phyloP scores from a whole-genome alignment of 441 rosid species.

The Flueggea neowawraea region DNA sequence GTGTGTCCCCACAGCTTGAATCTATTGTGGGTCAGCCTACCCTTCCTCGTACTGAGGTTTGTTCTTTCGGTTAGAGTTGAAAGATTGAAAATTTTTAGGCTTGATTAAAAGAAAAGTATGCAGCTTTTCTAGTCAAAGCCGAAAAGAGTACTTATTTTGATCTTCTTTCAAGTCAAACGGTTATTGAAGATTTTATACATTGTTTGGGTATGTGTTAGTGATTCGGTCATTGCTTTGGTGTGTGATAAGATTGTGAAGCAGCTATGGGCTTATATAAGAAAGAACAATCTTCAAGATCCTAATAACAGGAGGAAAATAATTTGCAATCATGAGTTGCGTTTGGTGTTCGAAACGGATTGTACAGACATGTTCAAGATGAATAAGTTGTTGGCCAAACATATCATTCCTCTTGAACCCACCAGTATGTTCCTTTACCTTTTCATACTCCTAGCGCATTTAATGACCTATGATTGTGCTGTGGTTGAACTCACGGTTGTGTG shows the following conservation, averaged over 20 bases:
- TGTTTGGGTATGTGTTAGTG: slow-evolving; percentile 6
- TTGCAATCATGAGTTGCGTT: slow-evolving; percentile 73
- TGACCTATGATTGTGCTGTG: not conserved
- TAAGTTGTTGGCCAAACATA: slow-evolving; percentile 76
- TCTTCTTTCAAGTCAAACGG: not conserved
- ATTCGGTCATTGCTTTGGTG: no score
- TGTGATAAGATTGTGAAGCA: slow-evolving; percentile 69
- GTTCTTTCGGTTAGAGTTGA: no score
- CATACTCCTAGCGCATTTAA: not conserved
- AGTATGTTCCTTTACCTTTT: slow-evolving; percentile 27
- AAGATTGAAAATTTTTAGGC: not conserved
- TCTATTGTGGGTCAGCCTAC: no score
- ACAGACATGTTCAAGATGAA: slow-evolving; percentile 95
- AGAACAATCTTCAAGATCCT: slow-evolving; percentile 87
- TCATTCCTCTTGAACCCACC: slow-evolving; percentile 61
- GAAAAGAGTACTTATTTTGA: not conserved
- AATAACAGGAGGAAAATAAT: slow-evolving; percentile 85
- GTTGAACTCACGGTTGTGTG: not conserved
- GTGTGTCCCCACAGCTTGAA: slow-evolving; percentile 79
- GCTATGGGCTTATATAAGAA: slow-evolving; percentile 87
- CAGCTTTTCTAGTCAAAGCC: not conserved
- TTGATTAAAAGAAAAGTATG: not conserved
- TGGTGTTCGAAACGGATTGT: slow-evolving; percentile 84
- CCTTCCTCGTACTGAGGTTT: no score
- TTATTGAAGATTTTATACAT: slow-evolving; percentile 2